These are phyloP conservation scores for Sarocladium oryzae DNA, from an alignment of 2,329 filamentous ascomycete species.

Conservation along the genomic window DNA sequence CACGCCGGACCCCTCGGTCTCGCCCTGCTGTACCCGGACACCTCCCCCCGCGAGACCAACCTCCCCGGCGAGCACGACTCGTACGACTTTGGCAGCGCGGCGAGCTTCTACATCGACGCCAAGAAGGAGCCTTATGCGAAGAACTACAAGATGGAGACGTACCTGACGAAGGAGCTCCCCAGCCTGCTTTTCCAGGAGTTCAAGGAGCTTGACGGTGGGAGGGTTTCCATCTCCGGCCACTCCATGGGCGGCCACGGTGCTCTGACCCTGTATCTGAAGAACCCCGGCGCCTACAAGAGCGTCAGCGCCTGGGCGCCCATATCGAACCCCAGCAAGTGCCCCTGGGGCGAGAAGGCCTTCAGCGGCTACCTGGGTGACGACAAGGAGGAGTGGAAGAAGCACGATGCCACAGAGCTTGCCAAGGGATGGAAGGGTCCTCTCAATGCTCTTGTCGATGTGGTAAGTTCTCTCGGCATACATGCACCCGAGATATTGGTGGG, in stretches of 20 bases:
- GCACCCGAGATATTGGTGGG: no score
- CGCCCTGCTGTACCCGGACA: slow-evolving; percentile 93
- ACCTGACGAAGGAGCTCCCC: slow-evolving; percentile 86
- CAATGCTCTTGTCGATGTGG: slow-evolving; percentile 81
- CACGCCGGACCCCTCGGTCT: slow-evolving; percentile 73
- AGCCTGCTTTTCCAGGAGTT: slow-evolving; percentile 66
- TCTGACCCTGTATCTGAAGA: slow-evolving; percentile 83
- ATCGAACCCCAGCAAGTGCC: slow-evolving; percentile 74
- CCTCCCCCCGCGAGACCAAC: slow-evolving; percentile 76
- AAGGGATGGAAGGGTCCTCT: slow-evolving; percentile 62
- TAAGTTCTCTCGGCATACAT: no score
- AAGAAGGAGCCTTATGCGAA: slow-evolving; percentile 64
- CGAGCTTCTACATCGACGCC: slow-evolving; percentile 92
- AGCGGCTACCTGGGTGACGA: slow-evolving; percentile 79
- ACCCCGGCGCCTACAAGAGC: slow-evolving; percentile 83
- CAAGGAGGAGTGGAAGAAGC: slow-evolving; percentile 71
- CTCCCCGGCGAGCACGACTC: slow-evolving; percentile 79
- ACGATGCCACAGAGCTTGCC: slow-evolving; percentile 88
- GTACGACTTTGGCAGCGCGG: slow-evolving; percentile 88
- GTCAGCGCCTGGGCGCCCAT: slow-evolving; percentile 91
- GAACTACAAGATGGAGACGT: slow-evolving; percentile 92
- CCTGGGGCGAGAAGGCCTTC: slow-evolving; percentile 97
- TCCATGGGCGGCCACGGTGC: slow-evolving; percentile 98
- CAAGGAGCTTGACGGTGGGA: slow-evolving; percentile 57
- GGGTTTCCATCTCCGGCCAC: slow-evolving; percentile 85